Evolutionary conservation across 495 filamentous ascomycete species (phyloP), one percentile per base, ranked within the genome.

Genomic region (Hypoxylon lienhwacheense): DNA sequence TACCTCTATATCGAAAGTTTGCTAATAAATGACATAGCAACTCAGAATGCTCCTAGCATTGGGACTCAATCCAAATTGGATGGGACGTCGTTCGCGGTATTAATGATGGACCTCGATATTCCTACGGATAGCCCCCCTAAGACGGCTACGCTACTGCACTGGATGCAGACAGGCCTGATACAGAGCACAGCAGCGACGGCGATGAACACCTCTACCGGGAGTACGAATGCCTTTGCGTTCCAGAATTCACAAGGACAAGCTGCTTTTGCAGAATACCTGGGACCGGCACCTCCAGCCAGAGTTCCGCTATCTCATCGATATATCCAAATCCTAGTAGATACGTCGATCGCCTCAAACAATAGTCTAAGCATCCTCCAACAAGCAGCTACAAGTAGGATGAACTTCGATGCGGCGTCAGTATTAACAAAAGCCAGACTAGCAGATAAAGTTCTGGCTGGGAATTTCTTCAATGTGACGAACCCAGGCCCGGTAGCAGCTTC

Each of bases 101-200:
- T 75, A 44, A 74, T 74, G 73, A 64, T 75, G 43, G 70, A 74
- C 48, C 62, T 74, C 8, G 73, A 77, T 57, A 73, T 76, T 33
- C 73, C 73, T 2, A 70, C 72, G 10, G 33, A 69, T 55, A 69
- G 12, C 21, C 66, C 73, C 0, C 67, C 66, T 0, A 12, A 51
- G 16, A 74, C 73, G 6, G 61, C 51, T 40, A 75, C 72, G 10
- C 46, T 73, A 12, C 64, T 75, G 22, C 67, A 73, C 63, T 77
- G 74, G 73, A 37, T 75, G 51, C 74, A 76, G 53, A 72, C 64
- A 4, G 70, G 66, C 15, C 65, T 76, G 16, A 68, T 59, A 8
- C 67, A 73, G 21, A 60, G 68, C 19, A 49, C 66, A 14, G 47
- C 47, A 10, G 47, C 69, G 5, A 64, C 65, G 1, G 19, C 47